These are phyloP conservation scores for Dalbergia cochinchinensis DNA, from an alignment of 306 rosid genomes.

Conservation along the genomic window DNA sequence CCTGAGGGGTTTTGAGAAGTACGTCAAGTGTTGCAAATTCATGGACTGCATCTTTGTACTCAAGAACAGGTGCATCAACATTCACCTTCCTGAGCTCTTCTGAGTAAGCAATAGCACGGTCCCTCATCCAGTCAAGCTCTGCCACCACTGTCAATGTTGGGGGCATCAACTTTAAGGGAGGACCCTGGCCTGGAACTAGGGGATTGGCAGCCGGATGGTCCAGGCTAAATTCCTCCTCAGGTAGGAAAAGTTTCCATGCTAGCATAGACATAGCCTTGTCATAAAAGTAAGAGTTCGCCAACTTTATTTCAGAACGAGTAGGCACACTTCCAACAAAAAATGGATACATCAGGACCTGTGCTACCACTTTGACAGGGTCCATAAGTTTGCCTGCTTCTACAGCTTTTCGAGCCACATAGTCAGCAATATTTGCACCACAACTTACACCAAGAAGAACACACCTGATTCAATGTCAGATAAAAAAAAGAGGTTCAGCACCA, in stretches of 20 bases:
- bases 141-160: conserved; percentile 95
- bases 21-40: conserved; percentile 94
- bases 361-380: conserved; percentile 97
- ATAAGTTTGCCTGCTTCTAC: conserved; percentile 87
- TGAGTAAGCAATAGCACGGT: conserved; percentile 95
- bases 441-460: conserved; percentile 97
- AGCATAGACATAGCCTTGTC: conserved; percentile 95
- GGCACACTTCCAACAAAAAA: conserved; percentile 87
- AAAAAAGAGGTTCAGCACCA: conserved; percentile 37
- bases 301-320: conserved; percentile 91
- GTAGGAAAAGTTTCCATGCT: conserved; percentile 93
- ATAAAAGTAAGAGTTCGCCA: conserved; percentile 93
- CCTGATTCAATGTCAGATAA: conserved; percentile 59
- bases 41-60: conserved; percentile 93
- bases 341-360: conserved; percentile 89
- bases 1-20: conserved; percentile 92
- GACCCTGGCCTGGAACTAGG: conserved; percentile 72
- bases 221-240: conserved; percentile 80
- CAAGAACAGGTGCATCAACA: conserved; percentile 90
- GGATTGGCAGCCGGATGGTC: conserved; percentile 97
- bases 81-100: conserved; percentile 94
- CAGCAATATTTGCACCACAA: conserved; percentile 98
- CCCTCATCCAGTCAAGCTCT: conserved; percentile 98
- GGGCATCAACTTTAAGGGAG: conserved; percentile 89
- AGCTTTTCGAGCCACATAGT: conserved; percentile 89